Base-by-base conservation (phyloP, 306 rosid species). In the Casuarina equisetifolia region DNA sequence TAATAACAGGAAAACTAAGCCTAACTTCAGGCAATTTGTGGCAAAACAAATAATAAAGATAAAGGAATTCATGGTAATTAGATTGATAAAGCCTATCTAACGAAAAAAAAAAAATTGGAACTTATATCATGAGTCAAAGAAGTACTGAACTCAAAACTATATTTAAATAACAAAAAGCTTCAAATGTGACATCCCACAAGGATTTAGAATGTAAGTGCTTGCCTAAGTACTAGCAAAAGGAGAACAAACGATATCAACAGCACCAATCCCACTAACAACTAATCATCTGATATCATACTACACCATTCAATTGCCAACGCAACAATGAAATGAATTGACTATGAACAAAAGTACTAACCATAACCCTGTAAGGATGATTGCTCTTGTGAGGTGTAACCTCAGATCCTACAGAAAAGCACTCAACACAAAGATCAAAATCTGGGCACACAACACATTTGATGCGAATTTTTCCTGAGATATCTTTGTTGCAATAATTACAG, bases 401-500 rank as follows among this genome's bases (percentile, higher is more conserved):
- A 45, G 80, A 87, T 80, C 87, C 91, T 63, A 85, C 85, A 59
- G 85, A 85, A 75, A 85, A 81, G 73, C 89, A 88, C 82, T 88
- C 89, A 52, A 85, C 63, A 66, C 91, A 88, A 19, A 88, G 87
- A 75, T 85, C 89, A 77, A 82, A 85, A 85, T 85, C 89, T 12
- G 87, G 84, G 59, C 91, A 88, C 69, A 79, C 70, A 10, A 78
- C 85, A 79, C 91, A 88, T 73, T 83, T 85, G 7, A 83, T 82
- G 43, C 89, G 79, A 69, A 78, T 46, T 42, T 52, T 85, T 36
- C 91, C 91, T 0, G 87, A 88, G 3, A 88, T 80, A 80, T 85
- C 91, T 54, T 88, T 85, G 77, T 88, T 74, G 80, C 91, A 88
- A 73, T 85, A 88, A 76, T 88, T 88, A 64, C 91, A 88, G 11